Evolutionary conservation across 495 filamentous ascomycete species (phyloP).

Genomic region (Elaphomyces granulatus): DNA sequence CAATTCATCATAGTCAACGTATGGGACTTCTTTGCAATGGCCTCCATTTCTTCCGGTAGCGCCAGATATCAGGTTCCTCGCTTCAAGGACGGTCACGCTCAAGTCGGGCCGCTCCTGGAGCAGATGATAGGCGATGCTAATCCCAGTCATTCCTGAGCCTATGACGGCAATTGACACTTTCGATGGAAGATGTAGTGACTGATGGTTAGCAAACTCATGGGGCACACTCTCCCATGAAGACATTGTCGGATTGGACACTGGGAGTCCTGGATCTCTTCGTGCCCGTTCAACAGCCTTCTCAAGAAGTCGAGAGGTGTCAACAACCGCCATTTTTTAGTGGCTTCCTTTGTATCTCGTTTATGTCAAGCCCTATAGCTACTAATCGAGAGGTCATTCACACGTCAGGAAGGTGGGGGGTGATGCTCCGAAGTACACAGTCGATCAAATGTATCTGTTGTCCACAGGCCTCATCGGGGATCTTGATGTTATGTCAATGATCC

Average conservation of each 20-base stretch:
- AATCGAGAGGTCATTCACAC: no score
- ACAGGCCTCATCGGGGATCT: no score
- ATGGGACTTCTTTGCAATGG: slow-evolving; percentile 25
- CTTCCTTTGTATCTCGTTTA: no score
- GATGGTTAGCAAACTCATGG: slow-evolving; percentile 34
- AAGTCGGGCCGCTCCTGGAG: slow-evolving; percentile 18
- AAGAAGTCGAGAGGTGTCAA: no score
- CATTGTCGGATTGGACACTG: slow-evolving; percentile 38
- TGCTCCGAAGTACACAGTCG: no score
- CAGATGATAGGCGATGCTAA: slow-evolving; percentile 41
- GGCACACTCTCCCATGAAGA: slow-evolving; percentile 55
- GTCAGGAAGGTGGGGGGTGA: no score
- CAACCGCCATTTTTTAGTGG: no score
- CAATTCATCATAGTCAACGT: slow-evolving; percentile 16
- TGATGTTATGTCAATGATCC: no score
- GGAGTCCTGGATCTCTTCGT: slow-evolving; percentile 16
- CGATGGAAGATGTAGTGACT: slow-evolving; percentile 27
- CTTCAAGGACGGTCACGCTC: slow-evolving; percentile 56
- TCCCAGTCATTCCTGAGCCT: slow-evolving; percentile 55
- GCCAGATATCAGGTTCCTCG: slow-evolving; percentile 61
- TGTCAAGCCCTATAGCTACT: no score
- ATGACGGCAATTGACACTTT: slow-evolving; percentile 43
- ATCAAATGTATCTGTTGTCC: no score
- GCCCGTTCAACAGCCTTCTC: slow-evolving; percentile 1
- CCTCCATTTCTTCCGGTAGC: slow-evolving; percentile 48